Evolutionary conservation across 1,284 basidiomycete genomes (phyloP).

Genomic region (Trametes versicolor): DNA sequence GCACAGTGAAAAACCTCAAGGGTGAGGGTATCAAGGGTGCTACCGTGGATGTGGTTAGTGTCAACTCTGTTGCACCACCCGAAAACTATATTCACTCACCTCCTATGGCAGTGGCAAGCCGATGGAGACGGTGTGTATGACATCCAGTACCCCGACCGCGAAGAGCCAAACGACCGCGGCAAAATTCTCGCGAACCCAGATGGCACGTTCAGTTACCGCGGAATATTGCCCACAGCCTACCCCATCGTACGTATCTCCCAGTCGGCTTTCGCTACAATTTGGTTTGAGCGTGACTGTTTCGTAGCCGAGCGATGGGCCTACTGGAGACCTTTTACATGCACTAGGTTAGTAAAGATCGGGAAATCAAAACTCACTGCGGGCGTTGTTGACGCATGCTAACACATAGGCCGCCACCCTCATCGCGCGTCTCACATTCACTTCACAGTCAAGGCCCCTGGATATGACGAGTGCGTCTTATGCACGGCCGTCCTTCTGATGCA

Average conservation of each 20-base stretch:
- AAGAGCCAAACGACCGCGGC: conserved; percentile 50
- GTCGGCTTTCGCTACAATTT: neutral
- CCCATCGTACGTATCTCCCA: conserved; percentile 42
- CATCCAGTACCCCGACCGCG: conserved; percentile 49
- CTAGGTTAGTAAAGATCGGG: conserved; percentile 36
- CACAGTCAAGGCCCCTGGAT: conserved; percentile 48
- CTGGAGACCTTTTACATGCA: conserved; percentile 47
- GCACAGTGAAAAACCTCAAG: conserved; percentile 48
- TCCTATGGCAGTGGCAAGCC: conserved; percentile 49
- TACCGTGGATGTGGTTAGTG: conserved; percentile 49
- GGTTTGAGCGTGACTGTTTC: conserved; percentile 1
- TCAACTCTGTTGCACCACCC: neutral
- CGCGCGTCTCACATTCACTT: conserved; percentile 54
- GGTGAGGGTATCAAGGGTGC: conserved; percentile 47
- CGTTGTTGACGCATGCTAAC: neutral
- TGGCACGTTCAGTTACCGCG: conserved; percentile 50
- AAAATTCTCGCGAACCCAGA: conserved; percentile 47
- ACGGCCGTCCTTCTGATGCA: no score
- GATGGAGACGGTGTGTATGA: conserved; percentile 54
- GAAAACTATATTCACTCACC: neutral
- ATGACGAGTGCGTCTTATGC: conserved; percentile 43
- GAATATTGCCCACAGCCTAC: conserved; percentile 50
- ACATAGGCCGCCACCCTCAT: conserved; percentile 50
- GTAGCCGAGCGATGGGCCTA: conserved; percentile 51
- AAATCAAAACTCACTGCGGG: neutral